phyloP scores from a whole-genome alignment of 2,329 filamentous ascomycete species.

The Zymoseptoria pseudotritici region DNA sequence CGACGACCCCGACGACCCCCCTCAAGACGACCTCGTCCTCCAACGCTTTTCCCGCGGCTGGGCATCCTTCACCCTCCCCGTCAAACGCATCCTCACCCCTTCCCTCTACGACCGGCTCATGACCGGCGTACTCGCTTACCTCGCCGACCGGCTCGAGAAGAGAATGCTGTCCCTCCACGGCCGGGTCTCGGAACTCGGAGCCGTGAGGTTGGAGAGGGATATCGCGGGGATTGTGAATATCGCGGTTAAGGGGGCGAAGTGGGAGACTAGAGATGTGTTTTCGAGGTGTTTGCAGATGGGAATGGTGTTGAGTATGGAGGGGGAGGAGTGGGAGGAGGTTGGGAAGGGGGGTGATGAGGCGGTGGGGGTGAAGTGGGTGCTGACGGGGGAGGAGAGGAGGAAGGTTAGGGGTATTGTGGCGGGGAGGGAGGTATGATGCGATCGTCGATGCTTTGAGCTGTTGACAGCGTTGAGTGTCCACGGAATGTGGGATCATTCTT shows the following conservation, averaged over 20 bases:
- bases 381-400: conserved; percentile 65
- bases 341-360: conserved; percentile 36
- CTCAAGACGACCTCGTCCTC: conserved; percentile 56
- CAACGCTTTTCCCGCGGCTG: conserved; percentile 77
- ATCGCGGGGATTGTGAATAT: conserved; percentile 65
- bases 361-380: conserved; percentile 61
- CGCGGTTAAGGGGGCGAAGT: conserved; percentile 62
- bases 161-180: conserved; percentile 74
- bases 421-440: conserved; percentile 3
- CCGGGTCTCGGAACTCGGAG: conserved; percentile 71
- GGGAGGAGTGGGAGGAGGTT: conserved; percentile 82
- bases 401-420: conserved; percentile 52
- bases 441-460: no score
- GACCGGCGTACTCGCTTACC: conserved; percentile 63
- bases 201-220: conserved; percentile 76
- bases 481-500: no score
- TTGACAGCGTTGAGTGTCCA: neutral
- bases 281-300: conserved; percentile 69
- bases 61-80: conserved; percentile 76
- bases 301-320: conserved; percentile 87
- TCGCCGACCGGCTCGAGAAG: conserved; percentile 77
- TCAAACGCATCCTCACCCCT: conserved; percentile 75
- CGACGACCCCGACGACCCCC: conserved; percentile 32
- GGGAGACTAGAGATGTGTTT: conserved; percentile 71
- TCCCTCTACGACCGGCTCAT: conserved; percentile 70